Evolutionary conservation across 1,139 yeast species (phyloP).

Genomic region (Geotrichum cucujoidarum): DNA sequence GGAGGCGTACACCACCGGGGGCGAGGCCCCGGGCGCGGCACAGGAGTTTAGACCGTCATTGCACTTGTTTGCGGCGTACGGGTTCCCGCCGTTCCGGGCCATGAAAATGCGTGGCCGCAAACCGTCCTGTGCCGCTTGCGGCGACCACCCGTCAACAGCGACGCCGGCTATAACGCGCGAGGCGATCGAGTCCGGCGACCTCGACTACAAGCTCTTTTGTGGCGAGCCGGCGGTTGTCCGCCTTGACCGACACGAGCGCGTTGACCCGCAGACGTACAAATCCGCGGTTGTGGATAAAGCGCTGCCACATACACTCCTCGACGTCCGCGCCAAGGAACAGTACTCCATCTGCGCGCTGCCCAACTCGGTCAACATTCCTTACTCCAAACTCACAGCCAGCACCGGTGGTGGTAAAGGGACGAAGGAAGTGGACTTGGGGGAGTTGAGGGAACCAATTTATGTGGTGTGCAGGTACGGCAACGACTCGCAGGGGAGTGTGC

Average conservation of each 20-base stretch:
- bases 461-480: conserved; percentile 85
- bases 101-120: conserved; percentile 78
- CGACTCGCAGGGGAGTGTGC: conserved; percentile 79
- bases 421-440: conserved; percentile 8
- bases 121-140: conserved; percentile 60
- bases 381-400: conserved; percentile 27
- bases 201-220: conserved; percentile 71
- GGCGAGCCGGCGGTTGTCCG: conserved; percentile 40
- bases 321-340: conserved; percentile 80
- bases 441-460: conserved; percentile 27
- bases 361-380: conserved; percentile 58
- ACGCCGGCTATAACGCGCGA: conserved; percentile 41
- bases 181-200: conserved; percentile 43
- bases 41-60: conserved; percentile 59
- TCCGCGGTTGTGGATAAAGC: conserved; percentile 5
- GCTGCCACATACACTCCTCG: conserved; percentile 46
- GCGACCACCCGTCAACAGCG: conserved; percentile 41
- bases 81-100: conserved; percentile 61
- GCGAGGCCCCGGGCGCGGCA: conserved; percentile 27
- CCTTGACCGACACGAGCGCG: conserved; percentile 41
- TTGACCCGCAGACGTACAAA: conserved; percentile 46
- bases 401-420: conserved; percentile 10
- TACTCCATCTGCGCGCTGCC: conserved; percentile 61
- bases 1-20: conserved; percentile 42
- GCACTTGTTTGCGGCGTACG: conserved; percentile 66